Base-by-base conservation (phyloP, 2,329 filamentous ascomycete species). In the Alternaria tenuissima region DNA sequence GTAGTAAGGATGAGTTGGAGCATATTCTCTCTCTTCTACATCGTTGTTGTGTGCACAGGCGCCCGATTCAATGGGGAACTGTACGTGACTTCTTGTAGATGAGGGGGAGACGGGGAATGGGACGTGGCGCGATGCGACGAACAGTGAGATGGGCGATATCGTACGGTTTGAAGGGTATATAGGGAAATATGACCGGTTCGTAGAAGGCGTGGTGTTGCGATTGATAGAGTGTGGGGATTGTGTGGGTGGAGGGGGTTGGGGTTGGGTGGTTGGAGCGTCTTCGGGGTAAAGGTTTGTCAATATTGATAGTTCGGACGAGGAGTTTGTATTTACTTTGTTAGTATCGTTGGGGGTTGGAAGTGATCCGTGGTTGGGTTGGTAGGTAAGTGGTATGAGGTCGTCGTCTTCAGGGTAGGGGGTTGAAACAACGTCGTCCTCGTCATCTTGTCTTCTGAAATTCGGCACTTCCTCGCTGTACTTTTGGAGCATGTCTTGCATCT, bases 351-450 rank as follows among this genome's bases (percentile, higher is more conserved):
- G 32, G 18, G 18, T 28, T 26, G 26, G 32, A 18, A 24, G 20
- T 20, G 34, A 18, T 20, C 14, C 16, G 26, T 22, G 18, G 36
- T 55, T 14, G n/a, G 24, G 28, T 36, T 44, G 16, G 4, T n/a
- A 26, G 44, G 30, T 38, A 34, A 47, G 22, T 28, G 51, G 43
- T 36, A 59, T 20, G 42, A 54, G 42, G 34, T 41, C 34, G 56
- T 58, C 26, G 20, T 54, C 51, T 48, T 58, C 56, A 12, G 51
- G 42, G 36, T 58, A 41, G 42, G 56, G 56, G 26, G 36, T 54
- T 26, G 39, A 52, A 8, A 34, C 22, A 28, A 34, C 34, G n/a
- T 54, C 34, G 5, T 46, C n/a, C 12, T 34, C 41, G 22, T 32
- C n/a, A 16, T 36, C 22, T 7, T 22, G 34, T 18, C 2, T 12